A percentile compares a stretch with the other conserved stretches of the same genome.
Conservation (phyloP, 2,329 filamentous ascomycete species). For the Trichoderma gracile region DNA sequence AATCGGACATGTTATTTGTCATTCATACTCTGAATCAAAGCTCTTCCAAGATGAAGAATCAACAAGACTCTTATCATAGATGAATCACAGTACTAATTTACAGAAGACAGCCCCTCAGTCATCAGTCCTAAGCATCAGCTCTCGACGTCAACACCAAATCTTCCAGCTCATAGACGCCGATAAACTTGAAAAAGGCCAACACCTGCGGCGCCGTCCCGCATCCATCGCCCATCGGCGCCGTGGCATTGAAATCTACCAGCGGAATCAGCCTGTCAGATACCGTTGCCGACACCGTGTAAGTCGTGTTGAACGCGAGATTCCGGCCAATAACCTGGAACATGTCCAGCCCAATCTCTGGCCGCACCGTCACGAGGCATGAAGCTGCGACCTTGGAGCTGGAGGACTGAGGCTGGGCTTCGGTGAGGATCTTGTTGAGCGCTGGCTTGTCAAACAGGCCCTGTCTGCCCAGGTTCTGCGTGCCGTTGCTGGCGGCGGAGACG, state of each 20-base stretch:
- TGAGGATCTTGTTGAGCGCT: constrained; percentile 22
- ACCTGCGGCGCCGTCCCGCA: constrained; percentile 28
- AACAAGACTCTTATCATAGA: no score
- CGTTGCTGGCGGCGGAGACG: constrained; percentile 12
- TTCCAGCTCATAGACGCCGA: constrained; percentile 25
- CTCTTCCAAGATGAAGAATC: no score
- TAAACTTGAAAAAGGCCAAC: constrained; percentile 24
- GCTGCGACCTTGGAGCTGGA: background rate
- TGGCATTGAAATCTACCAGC: constrained; percentile 26
- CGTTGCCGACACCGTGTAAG: constrained; percentile 25
- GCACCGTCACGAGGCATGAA: constrained; percentile 26
- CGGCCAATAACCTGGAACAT: constrained; percentile 28
- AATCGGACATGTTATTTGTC: no score
- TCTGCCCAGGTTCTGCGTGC: constrained; percentile 25
- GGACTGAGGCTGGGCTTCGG: background rate
- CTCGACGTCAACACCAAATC: constrained; percentile 12
- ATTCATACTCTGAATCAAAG: no score
- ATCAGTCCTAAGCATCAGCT: background rate
- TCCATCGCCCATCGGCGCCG: constrained; percentile 9
- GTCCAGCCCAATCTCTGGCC: constrained; percentile 25
- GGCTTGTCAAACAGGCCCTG: constrained; percentile 23
- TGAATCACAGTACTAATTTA: no score
- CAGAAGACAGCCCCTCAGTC: background rate
- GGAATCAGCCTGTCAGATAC: constrained; percentile 5
- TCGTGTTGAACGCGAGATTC: constrained; percentile 24